A percentile compares a stretch with the other conserved stretches of the same genome.
phyloP scores from a whole-genome alignment of 305 asterid genomes.

The Salvia sclarea region DNA sequence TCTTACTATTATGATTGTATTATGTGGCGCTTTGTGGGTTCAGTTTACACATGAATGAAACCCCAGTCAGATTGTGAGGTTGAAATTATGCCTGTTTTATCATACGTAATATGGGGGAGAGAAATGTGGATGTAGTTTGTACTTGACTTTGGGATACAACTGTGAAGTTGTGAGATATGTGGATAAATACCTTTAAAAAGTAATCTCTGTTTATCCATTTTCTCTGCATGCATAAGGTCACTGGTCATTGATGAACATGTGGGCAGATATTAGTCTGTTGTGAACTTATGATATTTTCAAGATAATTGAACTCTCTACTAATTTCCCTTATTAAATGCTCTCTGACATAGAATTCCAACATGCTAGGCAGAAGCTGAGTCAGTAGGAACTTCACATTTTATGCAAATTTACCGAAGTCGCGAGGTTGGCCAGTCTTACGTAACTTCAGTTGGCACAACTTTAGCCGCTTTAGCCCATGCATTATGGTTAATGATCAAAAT shows the following conservation, averaged over 20 bases:
- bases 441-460: constrained; percentile 82
- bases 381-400: constrained; percentile 51
- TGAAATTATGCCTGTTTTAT: background rate
- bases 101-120: background rate
- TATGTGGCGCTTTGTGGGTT: constrained; percentile 5
- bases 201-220: background rate
- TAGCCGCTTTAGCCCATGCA: constrained; percentile 70
- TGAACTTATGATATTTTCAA: too few relatives aligned
- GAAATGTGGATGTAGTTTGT: background rate
- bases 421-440: constrained; percentile 92
- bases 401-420: constrained; percentile 84
- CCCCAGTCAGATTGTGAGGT: background rate
- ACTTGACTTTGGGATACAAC: background rate
- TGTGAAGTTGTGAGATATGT: background rate
- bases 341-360: constrained; percentile 32
- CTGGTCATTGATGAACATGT: background rate
- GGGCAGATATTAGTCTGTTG: background rate
- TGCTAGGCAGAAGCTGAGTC: constrained; percentile 52
- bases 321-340: background rate
- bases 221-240: background rate
- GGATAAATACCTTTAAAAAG: background rate
- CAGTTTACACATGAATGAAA: background rate
- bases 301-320: constrained; percentile 16
- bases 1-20: background rate
- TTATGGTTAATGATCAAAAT: constrained; percentile 86